A percentile compares a stretch with the other conserved stretches of the same genome.
phyloP scores from a whole-genome alignment of 1,139 yeast species.

The Geotrichum bryndzae region DNA sequence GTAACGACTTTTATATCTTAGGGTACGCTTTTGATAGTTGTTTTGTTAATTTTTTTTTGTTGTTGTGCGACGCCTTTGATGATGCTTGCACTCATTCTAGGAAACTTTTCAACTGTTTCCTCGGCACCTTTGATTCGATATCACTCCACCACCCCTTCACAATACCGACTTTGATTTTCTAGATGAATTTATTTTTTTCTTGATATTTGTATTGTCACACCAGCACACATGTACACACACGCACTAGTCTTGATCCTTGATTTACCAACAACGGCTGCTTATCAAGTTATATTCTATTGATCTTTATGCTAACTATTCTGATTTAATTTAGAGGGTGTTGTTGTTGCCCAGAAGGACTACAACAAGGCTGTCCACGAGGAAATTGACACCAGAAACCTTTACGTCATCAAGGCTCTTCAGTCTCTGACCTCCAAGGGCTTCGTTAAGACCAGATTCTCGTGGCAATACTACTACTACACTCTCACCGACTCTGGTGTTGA shows the following conservation, averaged over 20 bases:
- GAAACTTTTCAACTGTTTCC: too few species aligned
- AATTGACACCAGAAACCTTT: slow-evolving; percentile 95
- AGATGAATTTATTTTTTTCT: too few species aligned
- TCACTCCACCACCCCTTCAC: too few species aligned
- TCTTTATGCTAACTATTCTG: slow-evolving; percentile 5
- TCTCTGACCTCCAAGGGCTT: slow-evolving; percentile 97
- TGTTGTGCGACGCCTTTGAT: too few species aligned
- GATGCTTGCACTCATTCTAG: too few species aligned
- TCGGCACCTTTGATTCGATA: too few species aligned
- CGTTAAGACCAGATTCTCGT: slow-evolving; percentile 99
- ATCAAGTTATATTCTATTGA: background rate
- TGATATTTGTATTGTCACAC: too few species aligned
- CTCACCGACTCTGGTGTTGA: slow-evolving; percentile 99
- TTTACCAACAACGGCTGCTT: background rate
- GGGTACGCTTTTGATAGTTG: too few species aligned
- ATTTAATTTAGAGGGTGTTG: slow-evolving; percentile 77
- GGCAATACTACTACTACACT: slow-evolving; percentile 99
- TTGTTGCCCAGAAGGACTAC: slow-evolving; percentile 98
- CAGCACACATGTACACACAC: background rate
- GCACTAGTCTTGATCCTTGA: background rate
- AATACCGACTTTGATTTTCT: too few species aligned
- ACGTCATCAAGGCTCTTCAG: slow-evolving; percentile 98
- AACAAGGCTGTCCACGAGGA: slow-evolving; percentile 92
- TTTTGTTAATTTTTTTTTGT: too few species aligned
- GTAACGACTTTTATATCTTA: too few species aligned